A percentile compares a stretch with the other conserved stretches of the same genome.
phyloP scores from a whole-genome alignment of 2,329 filamentous ascomycete species.

The Botrytis paeoniae region DNA sequence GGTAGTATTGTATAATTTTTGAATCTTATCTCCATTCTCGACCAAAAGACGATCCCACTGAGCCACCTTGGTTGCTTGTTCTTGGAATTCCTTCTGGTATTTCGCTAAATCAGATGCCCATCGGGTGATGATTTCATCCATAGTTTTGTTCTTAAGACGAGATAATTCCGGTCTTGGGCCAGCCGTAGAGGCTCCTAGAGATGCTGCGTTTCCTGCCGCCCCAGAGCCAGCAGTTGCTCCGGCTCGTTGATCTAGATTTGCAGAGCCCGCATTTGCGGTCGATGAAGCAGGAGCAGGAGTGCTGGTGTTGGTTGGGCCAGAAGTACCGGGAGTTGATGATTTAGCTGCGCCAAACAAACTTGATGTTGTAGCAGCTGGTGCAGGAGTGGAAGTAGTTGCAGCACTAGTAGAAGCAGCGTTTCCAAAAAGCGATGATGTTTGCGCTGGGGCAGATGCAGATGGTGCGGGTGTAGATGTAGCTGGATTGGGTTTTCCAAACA shows the following conservation, averaged over 20 bases:
- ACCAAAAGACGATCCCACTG: slow-evolving; percentile 87
- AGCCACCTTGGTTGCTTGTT: slow-evolving; percentile 82
- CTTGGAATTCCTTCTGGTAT: slow-evolving; percentile 95
- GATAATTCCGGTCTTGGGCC: slow-evolving; percentile 83
- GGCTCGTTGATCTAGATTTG: slow-evolving; percentile 26
- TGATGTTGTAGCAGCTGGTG: slow-evolving; percentile 28
- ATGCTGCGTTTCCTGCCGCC: slow-evolving; percentile 8
- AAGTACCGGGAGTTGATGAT: slow-evolving; percentile 17
- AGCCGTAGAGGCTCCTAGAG: slow-evolving; percentile 68
- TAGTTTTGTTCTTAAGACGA: slow-evolving; percentile 94
- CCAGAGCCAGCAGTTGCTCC: not conserved
- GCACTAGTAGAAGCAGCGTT: slow-evolving; percentile 17
- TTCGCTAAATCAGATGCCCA: slow-evolving; percentile 95
- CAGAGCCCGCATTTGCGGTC: slow-evolving; percentile 32
- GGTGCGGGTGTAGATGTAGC: slow-evolving; percentile 24
- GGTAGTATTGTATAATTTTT: slow-evolving; percentile 86
- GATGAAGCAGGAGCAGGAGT: slow-evolving; percentile 29
- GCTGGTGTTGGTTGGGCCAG: slow-evolving; percentile 15
- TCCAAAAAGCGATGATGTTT: slow-evolving; percentile 37
- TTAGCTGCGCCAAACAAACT: slow-evolving; percentile 36
- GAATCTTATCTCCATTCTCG: slow-evolving; percentile 92
- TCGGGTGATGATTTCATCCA: slow-evolving; percentile 96
- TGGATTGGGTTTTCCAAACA: slow-evolving; percentile 19
- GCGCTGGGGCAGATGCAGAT: slow-evolving; percentile 20
- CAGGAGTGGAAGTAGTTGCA: slow-evolving; percentile 25